Percentiles rank a stretch among this genome's conserved stretches.
Evolutionary conservation across 495 filamentous ascomycete species (phyloP).

Genomic region (Penicillium tannophilum): DNA sequence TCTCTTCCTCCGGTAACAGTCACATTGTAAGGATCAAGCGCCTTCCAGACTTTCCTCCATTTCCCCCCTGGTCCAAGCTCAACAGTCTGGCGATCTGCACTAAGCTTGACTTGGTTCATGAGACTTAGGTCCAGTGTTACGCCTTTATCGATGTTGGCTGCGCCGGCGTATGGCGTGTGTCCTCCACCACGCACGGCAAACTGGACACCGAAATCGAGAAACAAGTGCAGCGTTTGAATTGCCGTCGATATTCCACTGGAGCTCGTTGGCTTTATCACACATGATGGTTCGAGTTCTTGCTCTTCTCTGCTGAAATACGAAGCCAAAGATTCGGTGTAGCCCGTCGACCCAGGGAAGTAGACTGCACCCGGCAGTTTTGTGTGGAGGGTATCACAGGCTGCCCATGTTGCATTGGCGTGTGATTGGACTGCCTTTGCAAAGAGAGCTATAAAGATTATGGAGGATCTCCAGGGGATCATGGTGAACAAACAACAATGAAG

Average conservation of each 20-base stretch:
- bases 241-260: not conserved
- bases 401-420: not conserved
- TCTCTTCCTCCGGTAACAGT: not conserved
- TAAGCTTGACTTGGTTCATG: not conserved
- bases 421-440: not conserved
- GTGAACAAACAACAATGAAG: not conserved
- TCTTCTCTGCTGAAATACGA: not conserved
- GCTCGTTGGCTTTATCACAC: not conserved
- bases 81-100: not conserved
- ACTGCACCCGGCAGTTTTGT: not conserved
- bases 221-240: not conserved
- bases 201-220: not conserved
- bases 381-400: not conserved
- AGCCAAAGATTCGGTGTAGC: not conserved
- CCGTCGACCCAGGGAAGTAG: not conserved
- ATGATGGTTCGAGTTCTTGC: not conserved
- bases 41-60: not conserved
- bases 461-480: not conserved
- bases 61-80: not conserved
- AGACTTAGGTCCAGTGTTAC: not conserved
- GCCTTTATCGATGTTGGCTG: slow-evolving; percentile 1
- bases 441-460: not conserved
- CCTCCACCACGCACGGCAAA: not conserved
- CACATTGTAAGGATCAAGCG: not conserved
- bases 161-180: not conserved